A percentile compares a stretch with the other conserved stretches of the same genome.
phyloP scores from a whole-genome alignment of 352 stramenopile species.

The Phytophthora syringae region DNA sequence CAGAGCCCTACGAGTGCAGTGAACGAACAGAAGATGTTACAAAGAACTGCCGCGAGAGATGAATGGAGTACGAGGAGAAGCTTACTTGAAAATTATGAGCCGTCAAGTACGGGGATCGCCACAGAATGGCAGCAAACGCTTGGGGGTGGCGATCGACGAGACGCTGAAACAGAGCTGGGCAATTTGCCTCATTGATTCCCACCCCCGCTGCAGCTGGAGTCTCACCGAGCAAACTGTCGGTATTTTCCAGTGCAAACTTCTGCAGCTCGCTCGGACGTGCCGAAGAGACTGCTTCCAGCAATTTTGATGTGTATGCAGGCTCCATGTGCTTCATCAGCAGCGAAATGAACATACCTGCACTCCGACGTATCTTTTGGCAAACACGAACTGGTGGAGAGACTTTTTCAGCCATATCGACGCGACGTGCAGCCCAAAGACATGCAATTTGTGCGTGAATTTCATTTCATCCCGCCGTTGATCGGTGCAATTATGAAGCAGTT shows the following conservation, averaged over 20 bases:
- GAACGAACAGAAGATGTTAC: not conserved
- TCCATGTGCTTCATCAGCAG: slow-evolving; percentile 41
- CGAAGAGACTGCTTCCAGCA: slow-evolving; percentile 41
- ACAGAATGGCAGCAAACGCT: slow-evolving; percentile 65
- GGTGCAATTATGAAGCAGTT: slow-evolving; percentile 81
- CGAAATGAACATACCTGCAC: slow-evolving; percentile 55
- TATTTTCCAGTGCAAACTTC: slow-evolving; percentile 55
- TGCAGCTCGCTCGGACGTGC: slow-evolving; percentile 43
- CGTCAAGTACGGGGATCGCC: slow-evolving; percentile 65
- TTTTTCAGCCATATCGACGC: slow-evolving; percentile 83
- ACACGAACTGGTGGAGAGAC: slow-evolving; percentile 72
- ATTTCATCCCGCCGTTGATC: slow-evolving; percentile 79
- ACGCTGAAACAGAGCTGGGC: slow-evolving; percentile 50
- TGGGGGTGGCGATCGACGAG: slow-evolving; percentile 66
- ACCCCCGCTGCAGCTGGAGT: not conserved
- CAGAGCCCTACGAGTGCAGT: slow-evolving; percentile 41
- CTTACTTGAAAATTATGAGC: slow-evolving; percentile 78
- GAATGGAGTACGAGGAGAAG: not conserved
- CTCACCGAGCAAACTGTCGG: slow-evolving; percentile 58
- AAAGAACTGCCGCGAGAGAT: not conserved
- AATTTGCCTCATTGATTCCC: slow-evolving; percentile 2
- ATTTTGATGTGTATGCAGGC: slow-evolving; percentile 19
- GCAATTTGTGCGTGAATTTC: slow-evolving; percentile 80
- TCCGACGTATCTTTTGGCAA: slow-evolving; percentile 64
- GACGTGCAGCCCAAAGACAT: slow-evolving; percentile 57